Conservation (phyloP, 768 basidiomycete genomes). For the Rhodotorula kratochvilovae region DNA sequence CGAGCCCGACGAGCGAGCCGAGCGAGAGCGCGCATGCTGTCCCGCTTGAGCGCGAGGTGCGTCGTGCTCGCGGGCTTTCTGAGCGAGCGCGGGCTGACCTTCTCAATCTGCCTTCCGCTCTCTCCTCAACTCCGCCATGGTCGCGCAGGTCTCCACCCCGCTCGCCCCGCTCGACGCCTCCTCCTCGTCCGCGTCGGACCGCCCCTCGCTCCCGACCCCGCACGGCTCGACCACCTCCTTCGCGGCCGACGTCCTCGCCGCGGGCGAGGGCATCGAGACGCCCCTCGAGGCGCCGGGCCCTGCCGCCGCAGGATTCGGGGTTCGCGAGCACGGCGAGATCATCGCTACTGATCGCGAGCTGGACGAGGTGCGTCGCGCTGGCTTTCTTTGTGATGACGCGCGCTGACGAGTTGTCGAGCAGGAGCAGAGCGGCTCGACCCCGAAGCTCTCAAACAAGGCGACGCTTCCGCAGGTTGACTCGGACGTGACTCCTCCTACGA, state of each 20-base stretch:
- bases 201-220: not conserved
- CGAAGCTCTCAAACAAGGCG: not conserved
- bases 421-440: not conserved
- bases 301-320: not conserved
- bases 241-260: slow-evolving; percentile 26
- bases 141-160: not conserved
- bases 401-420: too few species aligned
- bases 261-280: slow-evolving; percentile 11
- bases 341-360: not conserved
- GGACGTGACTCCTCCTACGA: too few species aligned
- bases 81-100: not conserved
- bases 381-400: not conserved
- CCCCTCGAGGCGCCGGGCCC: slow-evolving; percentile 10
- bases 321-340: not conserved
- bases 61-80: not conserved
- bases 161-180: not conserved
- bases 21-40: not conserved
- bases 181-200: not conserved
- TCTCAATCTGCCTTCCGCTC: not conserved
- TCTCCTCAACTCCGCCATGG: not conserved
- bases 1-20: not conserved
- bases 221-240: slow-evolving; percentile 8
- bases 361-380: slow-evolving; percentile 9
- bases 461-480: too few species aligned
- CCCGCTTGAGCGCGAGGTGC: slow-evolving; percentile 20